These are phyloP conservation scores for Boletus tomentosulus DNA, from an alignment of 768 basidiomycete species.

Conservation along the genomic window DNA sequence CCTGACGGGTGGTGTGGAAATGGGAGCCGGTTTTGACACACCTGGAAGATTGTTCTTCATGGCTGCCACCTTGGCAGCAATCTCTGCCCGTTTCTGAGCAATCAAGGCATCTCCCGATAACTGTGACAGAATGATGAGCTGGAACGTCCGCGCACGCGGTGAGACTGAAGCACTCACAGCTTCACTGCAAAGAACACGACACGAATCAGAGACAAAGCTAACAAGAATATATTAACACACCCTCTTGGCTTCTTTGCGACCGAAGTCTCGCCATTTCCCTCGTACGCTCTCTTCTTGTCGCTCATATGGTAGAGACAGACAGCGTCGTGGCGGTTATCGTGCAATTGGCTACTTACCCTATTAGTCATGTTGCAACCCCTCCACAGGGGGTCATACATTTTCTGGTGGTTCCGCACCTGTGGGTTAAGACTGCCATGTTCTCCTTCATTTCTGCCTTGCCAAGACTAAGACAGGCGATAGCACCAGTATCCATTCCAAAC, in stretches of 20 bases:
- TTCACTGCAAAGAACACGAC: slow-evolving; percentile 44
- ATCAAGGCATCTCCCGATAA: slow-evolving; percentile 62
- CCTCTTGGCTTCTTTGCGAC: slow-evolving; percentile 63
- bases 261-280: slow-evolving; percentile 47
- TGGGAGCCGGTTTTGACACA: slow-evolving; percentile 24
- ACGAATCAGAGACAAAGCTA: slow-evolving; percentile 2
- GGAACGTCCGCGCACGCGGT: background rate
- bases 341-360: background rate
- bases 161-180: slow-evolving; percentile 54
- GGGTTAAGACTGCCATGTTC: slow-evolving; percentile 14
- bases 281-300: slow-evolving; percentile 61
- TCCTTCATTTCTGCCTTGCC: slow-evolving; percentile 16
- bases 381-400: slow-evolving; percentile 14
- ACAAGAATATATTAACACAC: slow-evolving; percentile 32
- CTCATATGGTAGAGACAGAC: slow-evolving; percentile 29
- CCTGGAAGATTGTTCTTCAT: slow-evolving; percentile 49
- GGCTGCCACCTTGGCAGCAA: slow-evolving; percentile 79
- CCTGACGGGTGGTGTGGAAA: slow-evolving; percentile 18
- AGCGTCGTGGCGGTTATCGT: background rate
- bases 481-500: slow-evolving; percentile 10
- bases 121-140: slow-evolving; percentile 26
- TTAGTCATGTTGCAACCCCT: slow-evolving; percentile 12
- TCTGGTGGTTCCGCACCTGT: background rate
- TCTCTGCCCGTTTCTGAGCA: slow-evolving; percentile 78
- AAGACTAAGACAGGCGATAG: slow-evolving; percentile 8